These are phyloP conservation scores for Pyrenochaeta sp. DNA, from an alignment of 2,329 filamentous ascomycete species.

Conservation along the genomic window DNA sequence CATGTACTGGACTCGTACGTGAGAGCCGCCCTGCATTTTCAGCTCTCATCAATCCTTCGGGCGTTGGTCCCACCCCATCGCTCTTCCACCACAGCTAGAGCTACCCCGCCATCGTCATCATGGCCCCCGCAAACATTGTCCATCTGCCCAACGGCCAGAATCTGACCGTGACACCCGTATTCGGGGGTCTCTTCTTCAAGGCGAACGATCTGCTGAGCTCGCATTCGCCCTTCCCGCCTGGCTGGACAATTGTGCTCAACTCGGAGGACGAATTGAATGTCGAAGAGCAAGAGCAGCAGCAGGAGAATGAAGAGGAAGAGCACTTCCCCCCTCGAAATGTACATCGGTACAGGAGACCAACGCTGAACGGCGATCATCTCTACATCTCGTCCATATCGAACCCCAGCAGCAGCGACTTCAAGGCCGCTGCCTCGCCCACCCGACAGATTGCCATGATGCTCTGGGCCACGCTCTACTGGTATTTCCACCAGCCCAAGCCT, in stretches of 20 bases:
- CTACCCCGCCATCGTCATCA: constrained; percentile 44
- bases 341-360: constrained; percentile 77
- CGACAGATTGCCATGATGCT: constrained; percentile 96
- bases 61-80: constrained; percentile 1
- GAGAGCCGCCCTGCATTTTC: constrained; percentile 4
- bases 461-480: constrained; percentile 95
- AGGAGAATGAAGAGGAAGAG: constrained; percentile 44
- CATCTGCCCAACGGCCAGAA: constrained; percentile 88
- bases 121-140: constrained; percentile 60
- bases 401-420: constrained; percentile 81
- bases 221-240: constrained; percentile 75
- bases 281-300: constrained; percentile 39
- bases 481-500: constrained; percentile 88
- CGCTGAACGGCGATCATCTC: constrained; percentile 78
- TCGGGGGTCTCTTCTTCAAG: constrained; percentile 92
- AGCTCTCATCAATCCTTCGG: constrained; percentile 5
- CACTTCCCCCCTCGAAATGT: constrained; percentile 52
- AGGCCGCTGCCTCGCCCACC: constrained; percentile 80
- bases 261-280: constrained; percentile 61
- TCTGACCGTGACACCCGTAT: constrained; percentile 82
- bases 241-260: constrained; percentile 89
- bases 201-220: constrained; percentile 76
- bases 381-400: constrained; percentile 94
- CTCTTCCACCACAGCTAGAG: constrained; percentile 8
- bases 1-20: constrained; percentile 25